A percentile compares a stretch with the other conserved stretches of the same genome.
Evolutionary conservation across 176 grass and related monocot genomes (phyloP).

Genomic region (Musa troglodytarum): DNA sequence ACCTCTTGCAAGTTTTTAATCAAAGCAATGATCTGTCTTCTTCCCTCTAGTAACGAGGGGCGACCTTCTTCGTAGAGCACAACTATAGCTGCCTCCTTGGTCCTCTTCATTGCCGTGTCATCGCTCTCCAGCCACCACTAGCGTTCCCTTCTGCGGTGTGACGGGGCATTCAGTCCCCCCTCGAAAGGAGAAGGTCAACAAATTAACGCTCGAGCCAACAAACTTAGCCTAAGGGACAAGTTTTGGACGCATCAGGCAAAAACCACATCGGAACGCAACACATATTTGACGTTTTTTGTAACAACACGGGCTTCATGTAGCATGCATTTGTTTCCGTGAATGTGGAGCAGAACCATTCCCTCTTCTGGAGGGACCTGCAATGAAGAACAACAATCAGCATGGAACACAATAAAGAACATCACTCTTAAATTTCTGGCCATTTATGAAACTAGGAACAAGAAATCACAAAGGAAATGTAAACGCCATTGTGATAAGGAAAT

Average conservation of each 20-base stretch:
- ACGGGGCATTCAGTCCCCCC: too few species aligned
- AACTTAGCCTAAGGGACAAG: neutral
- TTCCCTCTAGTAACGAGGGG: too few species aligned
- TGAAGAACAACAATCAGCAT: constrained; percentile 1
- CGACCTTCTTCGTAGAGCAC: too few species aligned
- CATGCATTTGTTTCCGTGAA: constrained; percentile 92
- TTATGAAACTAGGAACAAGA: neutral
- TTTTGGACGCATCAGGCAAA: constrained; percentile 31
- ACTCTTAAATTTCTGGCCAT: neutral
- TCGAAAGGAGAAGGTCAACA: too few species aligned
- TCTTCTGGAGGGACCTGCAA: constrained; percentile 66
- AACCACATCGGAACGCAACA: constrained; percentile 78
- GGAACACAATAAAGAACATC: neutral
- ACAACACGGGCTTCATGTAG: constrained; percentile 84
- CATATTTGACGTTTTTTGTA: constrained; percentile 69
- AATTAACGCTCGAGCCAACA: too few species aligned
- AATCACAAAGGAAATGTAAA: neutral
- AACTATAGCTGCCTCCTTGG: too few species aligned
- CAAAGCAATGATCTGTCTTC: too few species aligned
- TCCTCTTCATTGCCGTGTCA: too few species aligned
- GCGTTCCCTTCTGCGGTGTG: too few species aligned
- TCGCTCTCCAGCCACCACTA: too few species aligned
- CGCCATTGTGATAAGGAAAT: too few species aligned
- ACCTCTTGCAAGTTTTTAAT: too few species aligned
- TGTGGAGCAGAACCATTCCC: constrained; percentile 81